A percentile compares a stretch with the other conserved stretches of the same genome.
phyloP scores from a whole-genome alignment of 2,329 filamentous ascomycete species.

The Ilyonectria mors-panacis region DNA sequence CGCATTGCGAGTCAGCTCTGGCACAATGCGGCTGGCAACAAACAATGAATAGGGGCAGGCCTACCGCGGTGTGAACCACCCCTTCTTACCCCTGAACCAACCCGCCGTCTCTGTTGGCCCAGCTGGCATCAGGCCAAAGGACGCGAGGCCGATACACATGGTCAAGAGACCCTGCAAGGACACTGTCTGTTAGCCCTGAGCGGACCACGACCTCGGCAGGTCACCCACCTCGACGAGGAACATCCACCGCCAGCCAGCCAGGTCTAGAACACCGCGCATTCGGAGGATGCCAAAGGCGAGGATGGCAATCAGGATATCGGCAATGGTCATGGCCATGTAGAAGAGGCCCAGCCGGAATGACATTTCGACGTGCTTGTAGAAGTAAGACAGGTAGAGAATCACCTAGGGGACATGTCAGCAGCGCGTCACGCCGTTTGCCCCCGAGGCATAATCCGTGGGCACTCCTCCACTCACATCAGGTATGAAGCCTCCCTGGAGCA shows the following conservation, averaged over 20 bases:
- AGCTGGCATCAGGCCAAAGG: conserved; percentile 46
- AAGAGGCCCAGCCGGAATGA: conserved; percentile 37
- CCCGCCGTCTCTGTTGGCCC: conserved; percentile 62
- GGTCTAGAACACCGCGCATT: conserved; percentile 41
- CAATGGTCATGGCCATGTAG: conserved; percentile 31
- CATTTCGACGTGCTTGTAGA: conserved; percentile 55
- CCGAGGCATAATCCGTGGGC: no score
- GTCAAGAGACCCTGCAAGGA: conserved; percentile 52
- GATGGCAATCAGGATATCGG: conserved; percentile 40
- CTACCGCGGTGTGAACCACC: no score
- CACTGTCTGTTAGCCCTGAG: no score
- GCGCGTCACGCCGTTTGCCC: no score
- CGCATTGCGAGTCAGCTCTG: no score
- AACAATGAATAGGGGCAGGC: no score
- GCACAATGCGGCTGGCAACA: no score
- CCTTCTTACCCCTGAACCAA: conserved; percentile 64
- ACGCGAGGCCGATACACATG: conserved; percentile 43
- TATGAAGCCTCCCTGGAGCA: conserved; percentile 64
- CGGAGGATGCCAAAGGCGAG: conserved; percentile 45
- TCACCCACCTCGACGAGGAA: conserved; percentile 67
- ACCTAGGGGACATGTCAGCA: background rate
- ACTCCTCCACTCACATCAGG: conserved; percentile 52
- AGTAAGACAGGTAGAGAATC: conserved; percentile 42
- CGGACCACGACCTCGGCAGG: no score
- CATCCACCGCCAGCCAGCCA: conserved; percentile 46